Percentiles rank a stretch among this genome's conserved stretches.
These are phyloP conservation scores for Mucor plumbeus DNA, from an alignment of 371 early-diverging fungal species.

Conservation along the genomic window DNA sequence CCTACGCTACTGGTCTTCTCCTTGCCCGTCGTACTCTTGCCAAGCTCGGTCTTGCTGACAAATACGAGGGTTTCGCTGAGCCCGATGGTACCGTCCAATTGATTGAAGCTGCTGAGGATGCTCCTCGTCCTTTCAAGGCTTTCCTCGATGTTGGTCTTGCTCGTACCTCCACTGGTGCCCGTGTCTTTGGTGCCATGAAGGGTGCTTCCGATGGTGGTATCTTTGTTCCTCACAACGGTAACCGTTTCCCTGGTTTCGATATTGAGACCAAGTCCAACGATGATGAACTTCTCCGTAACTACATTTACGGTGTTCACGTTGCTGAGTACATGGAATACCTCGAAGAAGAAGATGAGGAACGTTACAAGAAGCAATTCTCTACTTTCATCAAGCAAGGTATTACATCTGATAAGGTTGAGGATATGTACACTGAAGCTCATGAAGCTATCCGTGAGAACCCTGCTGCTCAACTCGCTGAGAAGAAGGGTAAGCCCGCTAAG, in stretches of 20 bases:
- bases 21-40: conserved; percentile 96
- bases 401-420: conserved; percentile 93
- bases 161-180: conserved; percentile 99
- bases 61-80: conserved; percentile 96
- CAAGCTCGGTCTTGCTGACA: conserved; percentile 94
- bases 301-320: conserved; percentile 99
- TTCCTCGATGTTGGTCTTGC: conserved; percentile 99
- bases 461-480: conserved; percentile 68
- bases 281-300: conserved; percentile 94
- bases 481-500: conserved; percentile 70
- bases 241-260: conserved; percentile 99
- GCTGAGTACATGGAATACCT: conserved; percentile 99
- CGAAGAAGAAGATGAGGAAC: conserved; percentile 98
- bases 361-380: conserved; percentile 98
- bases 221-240: conserved; percentile 98
- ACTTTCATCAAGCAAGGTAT: conserved; percentile 94
- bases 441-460: conserved; percentile 95
- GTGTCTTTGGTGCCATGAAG: conserved; percentile 99
- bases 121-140: conserved; percentile 98
- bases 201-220: conserved; percentile 99
- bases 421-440: conserved; percentile 96
- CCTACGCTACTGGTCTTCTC: conserved; percentile 99
- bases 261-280: conserved; percentile 91
- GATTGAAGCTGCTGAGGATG: conserved; percentile 93
- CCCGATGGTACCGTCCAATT: conserved; percentile 92